Base-by-base conservation (phyloP, 2,329 filamentous ascomycete species). In the Neurospora sp. region DNA sequence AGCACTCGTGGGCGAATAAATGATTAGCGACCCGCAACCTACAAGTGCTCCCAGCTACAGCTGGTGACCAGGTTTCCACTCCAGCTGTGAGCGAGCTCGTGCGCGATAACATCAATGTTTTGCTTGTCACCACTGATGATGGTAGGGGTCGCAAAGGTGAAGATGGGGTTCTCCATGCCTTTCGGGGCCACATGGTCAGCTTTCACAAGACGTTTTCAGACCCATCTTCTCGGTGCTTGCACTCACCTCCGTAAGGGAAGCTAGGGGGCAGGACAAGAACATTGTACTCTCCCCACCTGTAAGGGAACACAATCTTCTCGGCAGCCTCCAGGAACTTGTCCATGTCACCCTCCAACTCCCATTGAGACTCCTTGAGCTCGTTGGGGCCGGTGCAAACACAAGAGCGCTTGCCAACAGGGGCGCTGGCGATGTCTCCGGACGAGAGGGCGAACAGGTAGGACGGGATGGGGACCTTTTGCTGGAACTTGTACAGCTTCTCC, bases 91-190 rank as follows among this genome's bases (percentile, higher is more conserved):
- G 84, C 85, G 73, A 91, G 77, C 86, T 89, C 94, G 79, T 97
- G 96, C 1, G 96, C 96, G 80, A 99, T 97, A 23, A 98, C 95
- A 78, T 98, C 95, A 23, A 98, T 89, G 75, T 98, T 98, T 78
- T 97, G 91, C 62, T 91, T 87, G 76, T 95, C 92, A 67, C 95
- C 95, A 70, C 91, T 96, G 77, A 99, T 93, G 75, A 98, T 91
- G 42, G 93, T 97, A 1, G 95, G 95, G 1, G 96, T 98, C 1
- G 94, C 95, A 79, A 97, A 98, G 0, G 96, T 98, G 81, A 92
- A 97, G 68, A 97, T 89, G 0, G 94, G 94, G 78, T 97, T 97
- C 80, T 97, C 93, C 91, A 93, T 93, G 72, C 89, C 89, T 86
- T 70, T 4, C 74, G 17, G 39, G 11, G 23, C 4, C 19, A 39